Evolutionary conservation across 2,329 filamentous ascomycete genomes (phyloP).

Genomic region (Stachybotrys chlorohalonatus): DNA sequence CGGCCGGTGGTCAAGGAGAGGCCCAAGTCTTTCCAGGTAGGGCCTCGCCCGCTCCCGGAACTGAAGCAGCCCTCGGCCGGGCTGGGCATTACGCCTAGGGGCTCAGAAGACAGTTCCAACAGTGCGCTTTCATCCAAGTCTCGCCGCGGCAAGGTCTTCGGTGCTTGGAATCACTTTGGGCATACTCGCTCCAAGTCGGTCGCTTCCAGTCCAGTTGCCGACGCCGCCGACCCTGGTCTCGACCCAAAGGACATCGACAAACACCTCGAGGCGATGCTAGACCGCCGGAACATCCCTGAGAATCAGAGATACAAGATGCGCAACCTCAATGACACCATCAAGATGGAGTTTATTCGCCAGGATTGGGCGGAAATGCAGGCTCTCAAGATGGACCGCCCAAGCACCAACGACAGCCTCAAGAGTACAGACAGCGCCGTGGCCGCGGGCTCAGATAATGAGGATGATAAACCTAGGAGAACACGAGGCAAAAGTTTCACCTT

Average conservation of each 20-base stretch:
- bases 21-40: conserved; percentile 41
- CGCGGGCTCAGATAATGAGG: conserved; percentile 30
- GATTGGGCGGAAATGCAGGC: conserved; percentile 65
- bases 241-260: conserved; percentile 46
- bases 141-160: conserved; percentile 30
- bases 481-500: conserved; percentile 61
- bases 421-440: conserved; percentile 24
- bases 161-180: conserved; percentile 26
- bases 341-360: conserved; percentile 89
- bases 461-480: conserved; percentile 41
- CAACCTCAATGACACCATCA: conserved; percentile 78
- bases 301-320: conserved; percentile 94
- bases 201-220: conserved; percentile 17
- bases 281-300: conserved; percentile 86
- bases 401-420: conserved; percentile 33
- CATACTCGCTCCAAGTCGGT: conserved; percentile 28
- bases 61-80: conserved; percentile 5
- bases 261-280: conserved; percentile 57
- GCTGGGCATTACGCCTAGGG: conserved; percentile 12
- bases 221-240: conserved; percentile 39
- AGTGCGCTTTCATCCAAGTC: conserved; percentile 23
- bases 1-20: conserved; percentile 28
- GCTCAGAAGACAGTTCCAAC: conserved; percentile 19
- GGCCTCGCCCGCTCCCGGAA: conserved; percentile 9
- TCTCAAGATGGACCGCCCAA: conserved; percentile 33